A percentile compares a stretch with the other conserved stretches of the same genome.
phyloP scores from a whole-genome alignment of 2,329 filamentous ascomycete species.

The Tolypocladium sp. region DNA sequence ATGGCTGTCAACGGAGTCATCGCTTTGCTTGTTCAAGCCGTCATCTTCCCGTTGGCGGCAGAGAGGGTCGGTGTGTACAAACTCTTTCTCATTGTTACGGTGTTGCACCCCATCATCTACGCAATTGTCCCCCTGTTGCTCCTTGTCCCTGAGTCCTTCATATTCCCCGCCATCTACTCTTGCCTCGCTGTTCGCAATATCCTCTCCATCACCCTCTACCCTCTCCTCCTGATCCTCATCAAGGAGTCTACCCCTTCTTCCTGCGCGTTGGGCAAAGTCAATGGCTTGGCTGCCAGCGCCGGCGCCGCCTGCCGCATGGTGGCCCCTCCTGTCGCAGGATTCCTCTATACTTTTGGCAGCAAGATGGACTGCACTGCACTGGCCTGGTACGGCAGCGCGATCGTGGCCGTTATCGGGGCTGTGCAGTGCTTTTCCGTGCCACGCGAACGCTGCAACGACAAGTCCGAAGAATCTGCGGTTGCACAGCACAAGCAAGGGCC shows the following conservation, averaged over 20 bases:
- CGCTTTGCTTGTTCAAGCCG: conserved; percentile 48
- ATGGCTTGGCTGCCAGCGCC: conserved; percentile 56
- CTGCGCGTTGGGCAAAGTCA: conserved; percentile 52
- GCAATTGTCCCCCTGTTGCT: conserved; percentile 49
- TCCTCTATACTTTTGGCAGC: conserved; percentile 51
- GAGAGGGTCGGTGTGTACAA: conserved; percentile 48
- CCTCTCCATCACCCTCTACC: conserved; percentile 55
- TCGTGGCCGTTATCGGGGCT: conserved; percentile 47
- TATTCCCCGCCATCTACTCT: conserved; percentile 50
- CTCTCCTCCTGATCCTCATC: conserved; percentile 56
- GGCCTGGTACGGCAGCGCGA: conserved; percentile 54
- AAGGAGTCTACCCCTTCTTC: conserved; percentile 54
- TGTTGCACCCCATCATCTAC: conserved; percentile 55
- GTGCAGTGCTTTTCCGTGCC: conserved; percentile 51
- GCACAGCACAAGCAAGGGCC: conserved; percentile 4
- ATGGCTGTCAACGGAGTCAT: conserved; percentile 51
- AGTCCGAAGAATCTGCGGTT: conserved; percentile 18
- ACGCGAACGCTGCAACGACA: conserved; percentile 16
- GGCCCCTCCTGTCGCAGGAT: conserved; percentile 55
- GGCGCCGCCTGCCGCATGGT: conserved; percentile 59
- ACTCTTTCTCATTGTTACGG: conserved; percentile 47
- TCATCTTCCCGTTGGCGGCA: conserved; percentile 53
- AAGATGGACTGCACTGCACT: conserved; percentile 49
- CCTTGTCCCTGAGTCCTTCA: conserved; percentile 38
- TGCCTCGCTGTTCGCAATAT: conserved; percentile 50